Base-by-base conservation (phyloP, 1,284 basidiomycete genomes). In the Apiotrichum veenhuisii region DNA sequence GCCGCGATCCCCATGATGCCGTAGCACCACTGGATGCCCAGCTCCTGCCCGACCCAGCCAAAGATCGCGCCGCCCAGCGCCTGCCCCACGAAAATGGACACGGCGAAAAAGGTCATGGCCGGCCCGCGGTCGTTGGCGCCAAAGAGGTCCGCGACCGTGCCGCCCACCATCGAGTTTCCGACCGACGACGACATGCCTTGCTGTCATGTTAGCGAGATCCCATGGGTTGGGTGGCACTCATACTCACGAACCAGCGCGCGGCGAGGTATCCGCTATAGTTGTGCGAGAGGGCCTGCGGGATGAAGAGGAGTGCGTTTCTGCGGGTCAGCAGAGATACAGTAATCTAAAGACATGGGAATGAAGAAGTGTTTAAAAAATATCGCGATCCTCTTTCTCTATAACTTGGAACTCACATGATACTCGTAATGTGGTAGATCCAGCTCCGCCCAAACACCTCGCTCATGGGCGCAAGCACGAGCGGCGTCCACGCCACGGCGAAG, bases 21-120 rank as follows among this genome's bases (percentile, higher is more conserved):
- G 36, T 71, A 75, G 22, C 65, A 63, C 73, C 73, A 75, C 43
- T 59, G 62, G 27, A 73, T 66, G 17, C 70, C 69, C 1, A 56
- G 44, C 17, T 56, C 26, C 55, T 62, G 62, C 0, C 66, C 71
- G 7, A 69, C 61, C 64, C 67, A 73, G 27, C 68, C 71, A 12
- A 66, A 55, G 5, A 61, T 42, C 14, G 56, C 45, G 9, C 62
- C 64, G 9, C 68, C 70, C 12, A 66, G n/a, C 1, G 60, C 38
- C 72, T 78, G 54, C 52, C 78, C 57, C 59, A 59, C 62, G 50
- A 76, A 79, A 50, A 79, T 76, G 11, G 70, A 56, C 2, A 78
- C 52, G 12, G 71, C 64, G 58, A 78, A 80, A 8, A 75, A 57
- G 33, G 71, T 72, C 78, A 80, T 80, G 0, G 76, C 71, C 2